Conservation (phyloP, 75 land plant genomes). For the Pseudotsuga menziesii region DNA sequence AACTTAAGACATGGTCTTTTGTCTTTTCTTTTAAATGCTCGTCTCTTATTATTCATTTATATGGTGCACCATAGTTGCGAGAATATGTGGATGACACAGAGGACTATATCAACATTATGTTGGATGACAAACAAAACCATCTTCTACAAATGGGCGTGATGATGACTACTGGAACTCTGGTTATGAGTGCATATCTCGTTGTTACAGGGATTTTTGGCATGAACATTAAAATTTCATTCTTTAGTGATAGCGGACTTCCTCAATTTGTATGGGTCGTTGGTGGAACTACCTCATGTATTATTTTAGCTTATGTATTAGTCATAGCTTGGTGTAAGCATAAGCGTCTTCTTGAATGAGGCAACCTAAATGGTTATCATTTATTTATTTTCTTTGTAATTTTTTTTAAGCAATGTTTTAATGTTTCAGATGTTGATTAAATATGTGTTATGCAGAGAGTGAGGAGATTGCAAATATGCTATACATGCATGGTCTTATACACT, state of each 20-base stretch:
- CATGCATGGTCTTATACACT: too few species aligned
- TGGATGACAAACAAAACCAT: conserved; percentile 54
- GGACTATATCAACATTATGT: conserved; percentile 52
- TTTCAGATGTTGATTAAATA: too few species aligned
- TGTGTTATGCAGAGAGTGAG: too few species aligned
- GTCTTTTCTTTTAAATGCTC: too few species aligned
- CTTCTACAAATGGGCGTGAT: conserved; percentile 48
- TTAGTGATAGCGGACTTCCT: conserved; percentile 22
- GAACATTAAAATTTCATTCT: conserved; percentile 68
- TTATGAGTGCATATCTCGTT: conserved; percentile 32
- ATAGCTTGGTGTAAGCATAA: conserved; percentile 78
- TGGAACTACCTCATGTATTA: conserved; percentile 39
- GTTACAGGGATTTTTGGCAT: conserved; percentile 66
- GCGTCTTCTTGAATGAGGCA: conserved; percentile 45
- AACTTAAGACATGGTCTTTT: too few species aligned
- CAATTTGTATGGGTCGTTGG: conserved; percentile 60
- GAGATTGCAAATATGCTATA: too few species aligned
- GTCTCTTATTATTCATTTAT: not conserved
- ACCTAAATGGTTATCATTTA: not conserved
- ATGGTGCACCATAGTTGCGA: conserved; percentile 20
- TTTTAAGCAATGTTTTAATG: too few species aligned
- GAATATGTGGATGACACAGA: conserved; percentile 58
- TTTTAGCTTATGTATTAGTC: conserved; percentile 45
- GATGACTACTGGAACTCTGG: conserved; percentile 44
- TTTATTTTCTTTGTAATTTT: too few species aligned